Base-by-base conservation (phyloP, 2,329 filamentous ascomycete species). In the Zymoseptoria tritici region DNA sequence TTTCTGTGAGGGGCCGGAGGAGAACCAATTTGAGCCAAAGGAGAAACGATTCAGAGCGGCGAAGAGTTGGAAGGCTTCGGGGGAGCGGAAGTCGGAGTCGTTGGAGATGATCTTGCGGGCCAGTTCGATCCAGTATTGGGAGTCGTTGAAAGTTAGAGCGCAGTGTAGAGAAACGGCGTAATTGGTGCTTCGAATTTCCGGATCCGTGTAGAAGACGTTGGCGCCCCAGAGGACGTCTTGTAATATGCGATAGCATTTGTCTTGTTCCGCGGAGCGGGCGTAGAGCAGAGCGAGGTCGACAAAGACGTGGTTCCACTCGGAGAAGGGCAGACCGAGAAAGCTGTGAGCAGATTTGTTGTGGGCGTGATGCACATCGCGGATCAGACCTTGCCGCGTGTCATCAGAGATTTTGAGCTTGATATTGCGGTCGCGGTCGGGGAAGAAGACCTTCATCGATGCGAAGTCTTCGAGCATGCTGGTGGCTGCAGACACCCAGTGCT, bases 281-380 rank as follows among this genome's bases (percentile, higher is more conserved):
- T 94, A 81, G 4, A 87, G 80, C 54, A 97, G 80, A 2, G 91
- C 89, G 71, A 95, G 95, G 69, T 94, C 89, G 42, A 95, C 82
- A 71, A 99, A 96, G 0, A 96, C 81, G 66, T 95, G 89, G 2
- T 97, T 82, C 94, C 94, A 99, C 53, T 85, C 82, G 60, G 86
- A 80, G 70, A 97, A 96, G 0, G 85, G 79, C 53, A 97, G 89
- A 7, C 88, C 89, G 65, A 90, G 87, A 70, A 91, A 92, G 60
- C 81, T 79, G 53, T 74, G 46, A 78, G 73, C 58, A 76, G 74
- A 54, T 72, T 73, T 58, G 75, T 75, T 72, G 79, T 76, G 62
- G 67, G 61, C 62, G 13, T 53, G 52, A 29, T 70, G 62, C 54
- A 68, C 64, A 42, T 71, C 70, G 20, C 75, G 57, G 7, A 70